Evolutionary conservation across 2,329 filamentous ascomycete genomes (phyloP).

Genomic region (Fusarium sp.): DNA sequence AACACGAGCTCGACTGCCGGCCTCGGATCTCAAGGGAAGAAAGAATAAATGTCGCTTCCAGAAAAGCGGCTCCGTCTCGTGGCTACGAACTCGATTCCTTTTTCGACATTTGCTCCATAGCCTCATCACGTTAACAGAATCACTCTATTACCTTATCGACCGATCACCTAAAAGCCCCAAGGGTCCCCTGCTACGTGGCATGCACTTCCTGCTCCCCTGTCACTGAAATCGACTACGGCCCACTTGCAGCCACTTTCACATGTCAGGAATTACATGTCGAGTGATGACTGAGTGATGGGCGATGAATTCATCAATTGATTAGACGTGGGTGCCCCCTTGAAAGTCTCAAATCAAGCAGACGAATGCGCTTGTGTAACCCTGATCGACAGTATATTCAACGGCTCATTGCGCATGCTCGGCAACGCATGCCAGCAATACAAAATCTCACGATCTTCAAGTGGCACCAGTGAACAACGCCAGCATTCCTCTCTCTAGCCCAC

Average conservation of each 20-base stretch:
- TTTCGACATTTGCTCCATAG: constrained; percentile 29
- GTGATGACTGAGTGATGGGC: not conserved
- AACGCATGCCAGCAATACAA: constrained; percentile 7
- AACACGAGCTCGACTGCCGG: constrained; percentile 27
- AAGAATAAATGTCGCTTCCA: constrained; percentile 28
- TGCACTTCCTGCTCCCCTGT: constrained; percentile 31
- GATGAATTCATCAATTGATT: constrained; percentile 2
- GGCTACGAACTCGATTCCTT: constrained; percentile 31
- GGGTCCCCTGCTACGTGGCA: constrained; percentile 29
- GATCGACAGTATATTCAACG: constrained; percentile 7
- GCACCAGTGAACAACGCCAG: constrained; percentile 5
- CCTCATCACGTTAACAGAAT: constrained; percentile 29
- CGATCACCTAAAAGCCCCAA: constrained; percentile 14
- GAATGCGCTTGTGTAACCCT: constrained; percentile 2
- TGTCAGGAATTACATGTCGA: constrained; percentile 34
- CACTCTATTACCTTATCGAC: constrained; percentile 32
- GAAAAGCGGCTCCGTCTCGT: constrained; percentile 32
- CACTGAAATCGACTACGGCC: constrained; percentile 7
- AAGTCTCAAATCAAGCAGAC: constrained; percentile 15
- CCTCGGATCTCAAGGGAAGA: constrained; percentile 33
- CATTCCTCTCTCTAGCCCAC: constrained; percentile 29
- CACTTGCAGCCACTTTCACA: constrained; percentile 48
- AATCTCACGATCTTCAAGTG: constrained; percentile 8
- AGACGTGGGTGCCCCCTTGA: constrained; percentile 17
- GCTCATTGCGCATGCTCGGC: constrained; percentile 19